Base-by-base conservation (phyloP, 75 land plant species). In the Pinus taeda region DNA sequence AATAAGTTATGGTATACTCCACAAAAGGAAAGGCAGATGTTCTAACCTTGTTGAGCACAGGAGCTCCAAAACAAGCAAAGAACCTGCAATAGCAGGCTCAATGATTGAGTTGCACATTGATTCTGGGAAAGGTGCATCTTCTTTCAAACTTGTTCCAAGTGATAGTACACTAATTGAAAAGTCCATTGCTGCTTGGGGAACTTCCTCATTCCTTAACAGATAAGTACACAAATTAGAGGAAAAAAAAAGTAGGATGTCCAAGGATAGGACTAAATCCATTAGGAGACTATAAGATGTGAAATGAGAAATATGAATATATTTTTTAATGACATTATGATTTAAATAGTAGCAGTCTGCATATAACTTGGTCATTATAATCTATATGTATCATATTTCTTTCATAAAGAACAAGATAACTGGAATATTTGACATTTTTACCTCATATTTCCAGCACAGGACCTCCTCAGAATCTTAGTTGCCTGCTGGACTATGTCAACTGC, bases 91-190 rank as follows among this genome's bases (percentile, higher is more conserved):
- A 45, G 86, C 79, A 65, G 79, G 75, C 61, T 86, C 86, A 49
- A 86, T 69, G 45, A n/a, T 65, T 22, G 64, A 69, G 64, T 73
- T 81, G 67, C 57, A 76, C 60, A 72, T 80, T 65, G 78, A 57
- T 64, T 86, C 83, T 57, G 82, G 77, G 57, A 74, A 77, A 55
- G 26, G 8, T 61, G 57, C 78, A 78, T 80, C 83, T 15, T 77
- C 30, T 73, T 80, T 67, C 36, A 78, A 73, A 74, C 75, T 77
- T 79, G 88, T 80, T 57, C 83, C 83, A 57, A 84, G 79, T 36
- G 83, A 86, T 33, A 86, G 76, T 12, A 86, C 65, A 70, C 80
- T 78, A 66, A 86, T 55, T 13, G 83, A 82, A 75, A 86, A 86
- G 29, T 80, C 63, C 21, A 86, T 26, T 53, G 86, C 65, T 20